Evolutionary conservation across 208 protist genomes (phyloP).

Genomic region (Acanthamoeba healyi): DNA sequence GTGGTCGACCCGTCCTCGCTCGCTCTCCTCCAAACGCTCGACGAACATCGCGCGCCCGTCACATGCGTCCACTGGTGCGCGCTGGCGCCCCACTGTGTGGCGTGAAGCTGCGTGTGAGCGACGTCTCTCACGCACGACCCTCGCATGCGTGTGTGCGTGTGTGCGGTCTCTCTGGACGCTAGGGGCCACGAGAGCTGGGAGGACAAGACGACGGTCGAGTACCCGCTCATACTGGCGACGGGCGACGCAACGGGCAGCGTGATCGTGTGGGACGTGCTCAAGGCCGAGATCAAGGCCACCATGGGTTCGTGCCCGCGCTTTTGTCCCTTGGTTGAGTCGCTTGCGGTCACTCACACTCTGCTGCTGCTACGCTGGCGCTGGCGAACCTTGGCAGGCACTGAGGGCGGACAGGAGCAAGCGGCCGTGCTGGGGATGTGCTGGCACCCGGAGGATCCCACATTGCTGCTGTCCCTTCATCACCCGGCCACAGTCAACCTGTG

Average conservation of each 20-base stretch:
- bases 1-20: slow-evolving; percentile 63
- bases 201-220: neutral
- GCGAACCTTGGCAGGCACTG: neutral
- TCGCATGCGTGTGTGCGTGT: neutral
- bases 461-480: neutral
- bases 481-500: neutral
- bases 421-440: neutral
- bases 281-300: slow-evolving; percentile 74
- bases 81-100: neutral
- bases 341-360: no score
- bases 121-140: no score
- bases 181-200: slow-evolving; percentile 23
- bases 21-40: slow-evolving; percentile 74
- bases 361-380: no score
- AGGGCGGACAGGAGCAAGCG: slow-evolving; percentile 8
- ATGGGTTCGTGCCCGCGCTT: neutral
- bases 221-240: slow-evolving; percentile 69
- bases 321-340: no score
- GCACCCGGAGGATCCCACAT: neutral
- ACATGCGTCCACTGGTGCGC: slow-evolving; percentile 38
- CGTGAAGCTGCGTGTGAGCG: no score
- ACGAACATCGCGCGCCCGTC: slow-evolving; percentile 75
- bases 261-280: slow-evolving; percentile 76
- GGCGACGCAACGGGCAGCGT: slow-evolving; percentile 72
- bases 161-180: neutral